A percentile compares a stretch with the other conserved stretches of the same genome.
Evolutionary conservation across 768 basidiomycete species (phyloP).

Genomic region (Hemileccinum impolitum): DNA sequence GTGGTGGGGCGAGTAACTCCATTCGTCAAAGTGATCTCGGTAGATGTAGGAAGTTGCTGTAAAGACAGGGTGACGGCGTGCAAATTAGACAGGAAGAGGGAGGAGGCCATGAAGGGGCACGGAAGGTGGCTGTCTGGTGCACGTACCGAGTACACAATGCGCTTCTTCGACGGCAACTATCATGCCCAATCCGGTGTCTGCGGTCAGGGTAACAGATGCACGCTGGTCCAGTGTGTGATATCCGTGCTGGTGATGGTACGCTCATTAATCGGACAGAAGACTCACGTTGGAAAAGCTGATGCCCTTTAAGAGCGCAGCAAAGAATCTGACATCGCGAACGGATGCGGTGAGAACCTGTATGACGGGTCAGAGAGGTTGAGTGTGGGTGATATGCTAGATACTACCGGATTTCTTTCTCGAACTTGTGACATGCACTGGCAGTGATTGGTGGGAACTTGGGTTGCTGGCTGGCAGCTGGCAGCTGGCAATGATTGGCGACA

Average conservation of each 20-base stretch:
- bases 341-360: slow-evolving; percentile 62
- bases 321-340: slow-evolving; percentile 78
- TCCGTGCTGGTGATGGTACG: background rate
- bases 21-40: slow-evolving; percentile 76
- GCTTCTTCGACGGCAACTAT: slow-evolving; percentile 84
- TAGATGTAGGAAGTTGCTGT: slow-evolving; percentile 86
- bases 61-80: background rate
- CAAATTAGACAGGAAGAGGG: background rate
- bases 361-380: slow-evolving; percentile 4
- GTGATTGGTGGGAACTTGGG: background rate
- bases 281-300: slow-evolving; percentile 79
- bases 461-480: background rate
- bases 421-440: slow-evolving; percentile 14
- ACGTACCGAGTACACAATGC: slow-evolving; percentile 70
- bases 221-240: slow-evolving; percentile 41
- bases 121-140: slow-evolving; percentile 1
- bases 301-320: slow-evolving; percentile 74
- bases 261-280: slow-evolving; percentile 2
- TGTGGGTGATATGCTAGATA: slow-evolving; percentile 3
- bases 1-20: slow-evolving; percentile 52
- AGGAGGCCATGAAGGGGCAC: background rate
- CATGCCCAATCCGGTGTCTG: slow-evolving; percentile 66
- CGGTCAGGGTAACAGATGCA: slow-evolving; percentile 70
- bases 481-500: background rate
- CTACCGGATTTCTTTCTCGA: slow-evolving; percentile 27